A percentile compares a stretch with the other conserved stretches of the same genome.
phyloP scores from a whole-genome alignment of 345 rosid genomes.

The Psidium friedrichsthalianum region DNA sequence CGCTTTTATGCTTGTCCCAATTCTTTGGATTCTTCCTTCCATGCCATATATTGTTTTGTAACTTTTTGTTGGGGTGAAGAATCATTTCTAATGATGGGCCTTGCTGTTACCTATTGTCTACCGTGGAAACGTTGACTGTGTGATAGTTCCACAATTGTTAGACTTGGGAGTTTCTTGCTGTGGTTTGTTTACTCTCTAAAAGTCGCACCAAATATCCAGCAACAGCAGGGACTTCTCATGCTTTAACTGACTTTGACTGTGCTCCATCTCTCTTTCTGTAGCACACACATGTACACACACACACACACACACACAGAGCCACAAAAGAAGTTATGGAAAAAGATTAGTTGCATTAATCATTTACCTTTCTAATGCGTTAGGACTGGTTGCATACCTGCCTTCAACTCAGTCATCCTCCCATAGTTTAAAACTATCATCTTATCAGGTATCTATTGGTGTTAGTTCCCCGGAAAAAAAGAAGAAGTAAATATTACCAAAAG shows the following conservation, averaged over 20 bases:
- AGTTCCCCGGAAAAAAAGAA: neutral
- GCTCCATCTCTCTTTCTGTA: neutral
- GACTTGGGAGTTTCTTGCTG: neutral
- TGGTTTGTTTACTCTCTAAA: neutral
- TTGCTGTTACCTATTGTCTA: neutral
- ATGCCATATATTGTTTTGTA: neutral
- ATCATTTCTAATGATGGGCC: neutral
- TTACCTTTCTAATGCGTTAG: neutral
- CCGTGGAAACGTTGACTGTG: neutral
- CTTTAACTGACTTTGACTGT: neutral
- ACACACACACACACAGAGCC: neutral
- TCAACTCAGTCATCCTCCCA: neutral
- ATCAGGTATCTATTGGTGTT: neutral
- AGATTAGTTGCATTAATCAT: neutral
- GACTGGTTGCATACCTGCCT: neutral
- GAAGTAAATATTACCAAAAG: neutral
- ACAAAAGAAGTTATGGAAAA: neutral
- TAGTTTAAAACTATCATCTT: neutral
- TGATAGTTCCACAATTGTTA: neutral
- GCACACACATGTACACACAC: neutral
- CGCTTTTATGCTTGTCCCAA: neutral
- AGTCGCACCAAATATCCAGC: neutral
- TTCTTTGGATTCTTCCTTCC: neutral
- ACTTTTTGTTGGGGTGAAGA: neutral
- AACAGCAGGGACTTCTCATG: neutral